Base-by-base conservation (phyloP, 352 stramenopile species). In the Phytophthora pistaciae region DNA sequence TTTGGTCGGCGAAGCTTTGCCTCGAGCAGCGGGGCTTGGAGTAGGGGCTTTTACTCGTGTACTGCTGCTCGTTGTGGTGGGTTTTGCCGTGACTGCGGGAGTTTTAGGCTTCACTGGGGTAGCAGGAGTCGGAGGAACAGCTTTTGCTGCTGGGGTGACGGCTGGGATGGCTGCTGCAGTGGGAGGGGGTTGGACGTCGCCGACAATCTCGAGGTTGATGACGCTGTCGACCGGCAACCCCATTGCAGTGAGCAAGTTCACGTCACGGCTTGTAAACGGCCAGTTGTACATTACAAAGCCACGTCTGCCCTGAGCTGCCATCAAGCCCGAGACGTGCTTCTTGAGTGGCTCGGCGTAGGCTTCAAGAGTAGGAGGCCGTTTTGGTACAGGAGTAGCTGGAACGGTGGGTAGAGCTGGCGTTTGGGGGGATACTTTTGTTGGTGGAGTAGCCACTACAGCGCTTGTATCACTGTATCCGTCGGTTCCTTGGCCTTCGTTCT, bases 221-320 rank as follows among this genome's bases (percentile, higher is more conserved):
- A 91, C 73, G 18, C 80, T 88, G 58, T 91, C 83, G 10, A 93
- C 59, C 0, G 85, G 69, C 1, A 91, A 40, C 1, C 82, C 82
- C 16, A 77, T 48, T 7, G 67, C 70, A n/a, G 81, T 89, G 23
- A 93, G 57, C 6, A 79, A 38, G 52, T 87, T 85, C 1, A 80
- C 72, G 20, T 91, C 82, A 25, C 60, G 62, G 0, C 46, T 62
- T 13, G 82, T 75, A 60, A 91, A 86, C 18, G 80, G 72, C 69
- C 77, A 90, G 23, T 91, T 91, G 68, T 76, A 90, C 21, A 93
- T 64, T 14, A 93, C 65, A 27, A 88, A 75, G 1, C 82, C 83
- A n/a, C 79, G 70, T 14, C 78, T 79, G 3, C 40, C 33, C 2
- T 67, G 40, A 3, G 59, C 18, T 23, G 36, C 10, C 69, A 85